A percentile compares a stretch with the other conserved stretches of the same genome.
Conservation (phyloP, 148 eudicot genomes). For the Mesembryanthemum crystallinum region DNA sequence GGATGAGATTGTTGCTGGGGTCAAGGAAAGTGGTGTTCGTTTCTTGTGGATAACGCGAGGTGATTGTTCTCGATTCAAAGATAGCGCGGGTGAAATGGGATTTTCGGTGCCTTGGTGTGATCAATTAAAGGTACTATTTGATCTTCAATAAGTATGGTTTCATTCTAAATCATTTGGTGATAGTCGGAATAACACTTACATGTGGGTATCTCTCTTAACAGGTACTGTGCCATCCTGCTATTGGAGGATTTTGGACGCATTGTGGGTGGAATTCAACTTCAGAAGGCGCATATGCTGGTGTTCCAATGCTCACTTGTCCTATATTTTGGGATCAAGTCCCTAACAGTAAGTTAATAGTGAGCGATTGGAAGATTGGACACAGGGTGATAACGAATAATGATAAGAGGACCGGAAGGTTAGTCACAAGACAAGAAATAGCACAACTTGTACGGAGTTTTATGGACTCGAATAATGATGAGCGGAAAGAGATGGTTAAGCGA, state of each 20-base stretch:
- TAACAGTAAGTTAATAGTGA: conserved; percentile 44
- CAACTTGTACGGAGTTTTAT: conserved; percentile 30
- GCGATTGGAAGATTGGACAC: conserved; percentile 50
- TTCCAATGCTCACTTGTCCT: conserved; percentile 52
- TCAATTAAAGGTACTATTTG: conserved; percentile 15
- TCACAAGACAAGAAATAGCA: conserved; percentile 34
- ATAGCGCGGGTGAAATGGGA: conserved; percentile 26
- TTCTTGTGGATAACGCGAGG: conserved; percentile 60
- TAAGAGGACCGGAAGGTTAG: conserved; percentile 17
- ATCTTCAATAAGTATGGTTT: no score
- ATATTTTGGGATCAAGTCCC: conserved; percentile 49
- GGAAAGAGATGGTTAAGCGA: conserved; percentile 29
- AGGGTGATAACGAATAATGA: conserved; percentile 20
- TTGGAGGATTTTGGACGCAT: conserved; percentile 66
- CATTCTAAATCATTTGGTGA: no score
- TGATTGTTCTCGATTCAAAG: conserved; percentile 29
- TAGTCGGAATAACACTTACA: no score
- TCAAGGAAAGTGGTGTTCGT: conserved; percentile 46
- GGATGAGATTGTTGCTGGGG: conserved; percentile 52
- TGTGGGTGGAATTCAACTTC: conserved; percentile 65
- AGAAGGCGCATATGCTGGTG: conserved; percentile 46
- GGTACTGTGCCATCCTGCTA: conserved; percentile 42
- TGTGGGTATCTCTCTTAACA: no score
- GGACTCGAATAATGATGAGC: conserved; percentile 32
- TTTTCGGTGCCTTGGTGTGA: conserved; percentile 58